Conservation (phyloP, 2,329 filamentous ascomycete genomes). For the Arthrinium phaeospermum region DNA sequence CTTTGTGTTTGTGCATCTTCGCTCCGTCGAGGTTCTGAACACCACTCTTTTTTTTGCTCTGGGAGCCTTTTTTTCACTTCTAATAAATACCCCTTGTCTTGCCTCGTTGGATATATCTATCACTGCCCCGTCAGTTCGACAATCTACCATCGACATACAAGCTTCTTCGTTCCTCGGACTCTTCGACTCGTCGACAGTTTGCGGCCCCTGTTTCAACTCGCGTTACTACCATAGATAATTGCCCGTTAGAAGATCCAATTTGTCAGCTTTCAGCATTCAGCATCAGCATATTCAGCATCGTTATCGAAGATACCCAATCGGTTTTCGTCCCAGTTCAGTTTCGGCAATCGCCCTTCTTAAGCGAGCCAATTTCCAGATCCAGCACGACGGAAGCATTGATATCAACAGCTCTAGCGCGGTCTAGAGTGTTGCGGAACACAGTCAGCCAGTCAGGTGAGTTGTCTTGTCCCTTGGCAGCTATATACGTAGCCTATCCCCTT, state of each 20-base stretch:
- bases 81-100: background rate
- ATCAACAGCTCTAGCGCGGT: conserved; percentile 23
- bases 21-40: background rate
- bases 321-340: background rate
- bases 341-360: conserved; percentile 9
- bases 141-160: background rate
- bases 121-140: background rate
- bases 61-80: conserved; percentile 16
- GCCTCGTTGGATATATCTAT: background rate
- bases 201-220: conserved; percentile 16
- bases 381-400: conserved; percentile 22
- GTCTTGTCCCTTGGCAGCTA: background rate
- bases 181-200: conserved; percentile 8
- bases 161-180: conserved; percentile 9
- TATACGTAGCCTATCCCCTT: background rate
- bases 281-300: background rate
- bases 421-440: conserved; percentile 2
- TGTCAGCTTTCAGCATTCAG: conserved; percentile 3
- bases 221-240: conserved; percentile 13
- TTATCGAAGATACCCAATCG: conserved; percentile 16
- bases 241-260: background rate
- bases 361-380: background rate
- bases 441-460: conserved; percentile 22
- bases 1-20: background rate
- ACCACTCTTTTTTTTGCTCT: conserved; percentile 11